Evolutionary conservation across 2,329 filamentous ascomycete genomes (phyloP), one percentile per base, ranked within the genome.

Genomic region (Nigrograna mackinnonii): DNA sequence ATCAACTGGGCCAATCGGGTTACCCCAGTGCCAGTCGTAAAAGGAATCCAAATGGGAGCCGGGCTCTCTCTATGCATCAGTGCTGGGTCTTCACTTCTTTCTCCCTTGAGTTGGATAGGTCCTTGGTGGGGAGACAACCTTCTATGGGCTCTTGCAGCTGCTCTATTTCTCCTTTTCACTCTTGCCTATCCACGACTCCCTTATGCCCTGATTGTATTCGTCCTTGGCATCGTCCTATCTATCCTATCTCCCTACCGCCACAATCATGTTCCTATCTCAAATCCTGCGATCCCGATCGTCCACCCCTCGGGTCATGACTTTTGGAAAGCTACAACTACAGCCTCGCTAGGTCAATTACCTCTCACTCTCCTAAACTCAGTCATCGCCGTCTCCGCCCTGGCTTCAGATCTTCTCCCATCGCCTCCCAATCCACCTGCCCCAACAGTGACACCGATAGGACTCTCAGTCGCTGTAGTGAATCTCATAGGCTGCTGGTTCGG

Each of bases 1-100:
- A 74, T 96, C 22, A 78, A 78, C 43, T 86, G 84, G 78, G 84
- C 89, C 38, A 85, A 87, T 6, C 71, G 76, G n/a, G 76, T 84
- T 12, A 86, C 95, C 6, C 92, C 92, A 0, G 82, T 91, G 12
- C 89, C 91, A 0, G 87, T 97, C 0, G 85, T 97, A 39, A 96
- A 95, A 64, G 92, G 92, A 21, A 96, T 97, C 52, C 94, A 97
- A 69, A 83, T 96, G 35, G 92, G 92, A 26, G 92, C 92, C 4
- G 92, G 92, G 2, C 75, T 97, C 35, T 90, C 87, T 13, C 79
- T 97, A 13, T 80, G 91, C 40, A 79, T 95, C 43, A 87, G 88
- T 11, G 89, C 90, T 6, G 90, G 89, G 3, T 57, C 61, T 2
- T 75, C 78, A 1, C 78, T 95, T 44, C 76, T 94, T 11, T 74